Conservation (phyloP, 2,329 filamentous ascomycete genomes). For the Biscogniauxia mediterranea region DNA sequence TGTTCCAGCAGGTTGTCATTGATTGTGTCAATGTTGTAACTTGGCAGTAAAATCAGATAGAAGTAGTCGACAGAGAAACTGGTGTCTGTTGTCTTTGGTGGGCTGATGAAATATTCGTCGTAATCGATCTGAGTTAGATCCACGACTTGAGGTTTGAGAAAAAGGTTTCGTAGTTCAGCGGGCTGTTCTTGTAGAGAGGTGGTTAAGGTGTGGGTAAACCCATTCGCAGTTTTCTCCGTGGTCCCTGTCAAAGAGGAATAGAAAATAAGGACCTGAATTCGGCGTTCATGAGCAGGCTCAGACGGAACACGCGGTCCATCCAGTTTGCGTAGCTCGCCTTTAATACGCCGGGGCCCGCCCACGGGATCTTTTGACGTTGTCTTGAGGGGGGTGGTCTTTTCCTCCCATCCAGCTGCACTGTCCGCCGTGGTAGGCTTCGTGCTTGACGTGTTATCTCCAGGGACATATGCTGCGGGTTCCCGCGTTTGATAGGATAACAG, state of each 20-base stretch:
- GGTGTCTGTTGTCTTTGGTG: constrained; percentile 59
- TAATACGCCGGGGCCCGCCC: constrained; percentile 49
- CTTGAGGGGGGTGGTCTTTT: constrained; percentile 16
- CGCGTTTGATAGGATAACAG: constrained; percentile 9
- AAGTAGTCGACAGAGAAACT: constrained; percentile 58
- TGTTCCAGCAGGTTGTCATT: constrained; percentile 85
- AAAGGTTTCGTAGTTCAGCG: constrained; percentile 35
- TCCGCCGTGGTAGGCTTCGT: constrained; percentile 7
- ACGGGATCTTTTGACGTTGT: constrained; percentile 30
- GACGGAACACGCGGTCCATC: constrained; percentile 33
- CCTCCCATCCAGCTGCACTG: constrained; percentile 3
- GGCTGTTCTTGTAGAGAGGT: constrained; percentile 50
- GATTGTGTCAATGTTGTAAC: constrained; percentile 93
- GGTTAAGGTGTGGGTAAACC: constrained; percentile 57
- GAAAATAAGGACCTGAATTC: constrained; percentile 76
- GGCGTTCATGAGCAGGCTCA: constrained; percentile 35
- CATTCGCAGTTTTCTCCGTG: constrained; percentile 70
- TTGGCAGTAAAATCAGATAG: constrained; percentile 82
- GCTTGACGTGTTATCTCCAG: constrained; percentile 14
- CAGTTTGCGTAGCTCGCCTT: constrained; percentile 40
- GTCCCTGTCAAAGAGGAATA: constrained; percentile 85
- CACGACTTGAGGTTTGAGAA: constrained; percentile 61
- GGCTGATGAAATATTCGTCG: constrained; percentile 85
- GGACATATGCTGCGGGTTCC: background rate
- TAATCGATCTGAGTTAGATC: constrained; percentile 87